Percentiles rank a stretch among this genome's conserved stretches.
Evolutionary conservation across 1,284 basidiomycete species (phyloP).

Genomic region (Taiwanofungus camphoratus): DNA sequence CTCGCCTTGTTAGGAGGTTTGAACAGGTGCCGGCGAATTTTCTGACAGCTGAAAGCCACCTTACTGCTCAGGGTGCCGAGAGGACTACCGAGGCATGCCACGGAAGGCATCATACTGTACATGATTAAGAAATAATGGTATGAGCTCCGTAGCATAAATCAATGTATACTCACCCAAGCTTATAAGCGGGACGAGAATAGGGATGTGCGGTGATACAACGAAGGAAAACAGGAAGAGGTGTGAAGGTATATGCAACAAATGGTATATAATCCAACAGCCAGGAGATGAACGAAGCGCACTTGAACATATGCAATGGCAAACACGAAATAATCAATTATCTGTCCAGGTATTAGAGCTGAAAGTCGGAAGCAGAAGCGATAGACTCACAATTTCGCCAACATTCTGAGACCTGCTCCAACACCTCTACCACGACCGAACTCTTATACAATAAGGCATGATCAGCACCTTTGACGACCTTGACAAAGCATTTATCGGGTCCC

Average conservation of each 20-base stretch:
- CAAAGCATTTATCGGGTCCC: constrained; percentile 67
- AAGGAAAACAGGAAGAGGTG: background rate
- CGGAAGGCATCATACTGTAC: too few species aligned
- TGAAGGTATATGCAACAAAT: constrained; percentile 22
- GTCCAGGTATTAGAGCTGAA: background rate
- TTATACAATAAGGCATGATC: constrained; percentile 93
- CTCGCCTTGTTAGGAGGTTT: too few species aligned
- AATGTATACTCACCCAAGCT: background rate
- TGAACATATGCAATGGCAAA: background rate
- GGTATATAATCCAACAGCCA: constrained; percentile 32
- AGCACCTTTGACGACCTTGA: constrained; percentile 82
- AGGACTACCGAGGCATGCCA: too few species aligned
- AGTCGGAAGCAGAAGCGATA: too few species aligned
- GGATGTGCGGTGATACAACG: background rate
- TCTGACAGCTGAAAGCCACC: too few species aligned
- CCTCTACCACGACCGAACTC: constrained; percentile 82
- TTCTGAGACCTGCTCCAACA: constrained; percentile 65
- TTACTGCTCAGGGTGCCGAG: too few species aligned
- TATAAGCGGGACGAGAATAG: background rate
- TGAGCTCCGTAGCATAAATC: background rate
- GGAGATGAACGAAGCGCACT: constrained; percentile 8
- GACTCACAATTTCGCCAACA: constrained; percentile 46
- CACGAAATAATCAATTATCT: constrained; percentile 18
- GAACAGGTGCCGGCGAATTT: background rate
- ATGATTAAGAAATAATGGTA: background rate